Evolutionary conservation across 140 eudicot genomes (phyloP), one percentile per base, ranked within the genome.

Genomic region (Erigeron philadelphicus): DNA sequence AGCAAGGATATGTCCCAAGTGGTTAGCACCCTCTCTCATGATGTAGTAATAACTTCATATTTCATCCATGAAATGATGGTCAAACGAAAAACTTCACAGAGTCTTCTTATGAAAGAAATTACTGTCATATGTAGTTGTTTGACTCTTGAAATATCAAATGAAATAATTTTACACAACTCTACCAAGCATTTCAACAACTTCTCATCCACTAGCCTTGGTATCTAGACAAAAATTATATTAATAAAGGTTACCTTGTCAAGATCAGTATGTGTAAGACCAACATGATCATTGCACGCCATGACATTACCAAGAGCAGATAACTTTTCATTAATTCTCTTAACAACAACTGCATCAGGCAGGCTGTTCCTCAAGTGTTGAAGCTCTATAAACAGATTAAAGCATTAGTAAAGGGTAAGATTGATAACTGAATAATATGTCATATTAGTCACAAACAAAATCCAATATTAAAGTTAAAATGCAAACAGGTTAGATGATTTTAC

Each of bases 261-360:
- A 84, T 92, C 95, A 38, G 90, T 84, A 76, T 92, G 96, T 9
- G 98, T 84, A 76, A 92, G 95, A 54, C 96, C 96, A 61, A 92
- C 96, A 80, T 88, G 90, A 67, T 92, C 98, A 86, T 92, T 92
- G 83, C 98, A 92, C 17, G 96, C 88, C 80, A 92, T 89, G 88
- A 95, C 88, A 77, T 92, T 92, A 23, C 98, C 98, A 53, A 92
- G 85, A 50, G 98, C 96, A 62, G 96, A 86, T 75, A 88, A 66
- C 61, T 80, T 83, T 82, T 92, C 98, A 15, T 88, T 90, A 74
- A 89, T 83, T 41, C 96, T 87, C 74, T 92, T 88, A 69, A 92
- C 93, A 58, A 88, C 96, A 59, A 92, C 98, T 74, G 85, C 72
- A 75, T 92, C 98, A 9, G 98, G 96, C 48, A 92, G 80, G 78